Percentiles rank a stretch among this genome's conserved stretches.
These are phyloP conservation scores for Paramecium biaurelia DNA, from an alignment of 73 alveolate genomes.

Conservation along the genomic window DNA sequence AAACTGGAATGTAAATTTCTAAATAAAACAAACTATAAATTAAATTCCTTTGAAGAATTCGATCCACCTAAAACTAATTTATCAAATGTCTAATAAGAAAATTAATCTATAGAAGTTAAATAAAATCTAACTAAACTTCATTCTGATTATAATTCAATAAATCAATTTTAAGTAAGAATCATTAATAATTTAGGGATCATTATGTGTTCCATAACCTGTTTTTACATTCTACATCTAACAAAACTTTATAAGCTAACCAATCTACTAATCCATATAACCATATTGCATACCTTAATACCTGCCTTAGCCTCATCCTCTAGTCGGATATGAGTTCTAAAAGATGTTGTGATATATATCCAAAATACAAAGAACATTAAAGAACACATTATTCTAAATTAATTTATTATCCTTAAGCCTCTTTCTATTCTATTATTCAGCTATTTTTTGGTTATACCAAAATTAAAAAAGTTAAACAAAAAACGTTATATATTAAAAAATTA, in stretches of 20 bases:
- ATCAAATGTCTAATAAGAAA: background rate
- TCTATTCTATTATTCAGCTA: background rate
- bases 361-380: background rate
- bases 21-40: background rate
- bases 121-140: background rate
- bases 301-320: background rate
- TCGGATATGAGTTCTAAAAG: background rate
- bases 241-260: background rate
- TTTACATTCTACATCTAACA: background rate
- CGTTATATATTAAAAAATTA: background rate
- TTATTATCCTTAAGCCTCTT: background rate
- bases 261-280: background rate
- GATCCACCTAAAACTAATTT: background rate
- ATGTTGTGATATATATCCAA: background rate
- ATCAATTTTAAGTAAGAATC: background rate
- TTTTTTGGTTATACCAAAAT: background rate
- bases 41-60: background rate
- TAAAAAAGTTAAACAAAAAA: background rate
- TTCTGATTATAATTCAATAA: background rate
- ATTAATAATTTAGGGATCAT: background rate
- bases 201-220: background rate
- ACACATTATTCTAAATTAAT: background rate
- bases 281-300: background rate
- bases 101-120: background rate
- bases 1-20: background rate